Conservation (phyloP, 805 yeast genomes). For the Sugiyamaella boreocaroliniensis region DNA sequence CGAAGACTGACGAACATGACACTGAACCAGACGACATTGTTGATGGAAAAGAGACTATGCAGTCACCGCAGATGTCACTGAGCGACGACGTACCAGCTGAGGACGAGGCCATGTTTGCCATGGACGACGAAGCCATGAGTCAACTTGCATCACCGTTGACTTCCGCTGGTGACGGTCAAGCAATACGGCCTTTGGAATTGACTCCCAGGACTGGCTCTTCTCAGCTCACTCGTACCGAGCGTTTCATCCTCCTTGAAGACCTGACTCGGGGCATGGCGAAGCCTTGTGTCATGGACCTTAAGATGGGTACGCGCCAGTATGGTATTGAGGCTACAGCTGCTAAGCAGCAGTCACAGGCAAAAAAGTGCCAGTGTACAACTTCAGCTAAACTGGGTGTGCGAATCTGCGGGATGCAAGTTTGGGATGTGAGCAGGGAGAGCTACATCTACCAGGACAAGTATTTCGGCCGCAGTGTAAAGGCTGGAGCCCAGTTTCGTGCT, state of each 20-base stretch:
- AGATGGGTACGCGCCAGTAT: slow-evolving; percentile 98
- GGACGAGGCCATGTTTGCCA: slow-evolving; percentile 15
- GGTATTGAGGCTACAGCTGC: slow-evolving; percentile 81
- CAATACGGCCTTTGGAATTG: background rate
- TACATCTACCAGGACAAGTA: slow-evolving; percentile 81
- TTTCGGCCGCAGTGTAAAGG: slow-evolving; percentile 71
- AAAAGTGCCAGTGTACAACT: slow-evolving; percentile 77
- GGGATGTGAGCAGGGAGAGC: slow-evolving; percentile 42
- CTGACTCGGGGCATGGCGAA: slow-evolving; percentile 70
- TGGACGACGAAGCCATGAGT: slow-evolving; percentile 13
- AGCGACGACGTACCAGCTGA: slow-evolving; percentile 7
- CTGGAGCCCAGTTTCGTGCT: slow-evolving; percentile 71
- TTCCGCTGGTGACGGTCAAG: background rate
- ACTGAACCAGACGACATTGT: background rate
- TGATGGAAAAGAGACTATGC: background rate
- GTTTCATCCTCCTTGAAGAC: slow-evolving; percentile 85
- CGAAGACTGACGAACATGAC: background rate
- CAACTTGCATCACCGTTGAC: background rate
- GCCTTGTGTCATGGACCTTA: slow-evolving; percentile 90
- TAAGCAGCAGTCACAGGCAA: slow-evolving; percentile 72
- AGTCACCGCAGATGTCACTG: slow-evolving; percentile 6
- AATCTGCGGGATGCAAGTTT: slow-evolving; percentile 90
- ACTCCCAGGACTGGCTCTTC: background rate
- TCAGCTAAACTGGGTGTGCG: slow-evolving; percentile 80
- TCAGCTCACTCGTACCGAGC: slow-evolving; percentile 50